phyloP scores from a whole-genome alignment of 2,329 filamentous ascomycete species.

The Colletotrichum eremochloae region DNA sequence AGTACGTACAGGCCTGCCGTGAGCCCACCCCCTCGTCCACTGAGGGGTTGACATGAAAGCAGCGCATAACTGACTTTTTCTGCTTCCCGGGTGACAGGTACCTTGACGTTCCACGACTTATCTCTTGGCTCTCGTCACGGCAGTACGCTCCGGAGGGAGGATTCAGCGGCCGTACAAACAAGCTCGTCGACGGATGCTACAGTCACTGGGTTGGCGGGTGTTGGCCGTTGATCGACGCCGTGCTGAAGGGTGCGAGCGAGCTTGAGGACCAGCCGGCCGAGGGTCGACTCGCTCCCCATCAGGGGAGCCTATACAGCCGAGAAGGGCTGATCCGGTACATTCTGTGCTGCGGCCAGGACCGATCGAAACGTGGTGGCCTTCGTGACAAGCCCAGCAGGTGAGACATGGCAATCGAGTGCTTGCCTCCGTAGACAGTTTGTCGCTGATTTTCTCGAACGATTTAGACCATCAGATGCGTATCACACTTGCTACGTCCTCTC shows the following conservation, averaged over 20 bases:
- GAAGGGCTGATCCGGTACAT: conserved; percentile 92
- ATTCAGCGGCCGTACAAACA: conserved; percentile 94
- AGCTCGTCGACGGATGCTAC: conserved; percentile 98
- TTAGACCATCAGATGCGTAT: conserved; percentile 84
- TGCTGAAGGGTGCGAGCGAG: conserved; percentile 67
- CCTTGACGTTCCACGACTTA: conserved; percentile 81
- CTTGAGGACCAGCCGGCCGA: conserved; percentile 46
- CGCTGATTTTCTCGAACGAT: conserved; percentile 20
- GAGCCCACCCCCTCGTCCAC: conserved; percentile 45
- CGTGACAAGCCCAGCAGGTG: conserved; percentile 94
- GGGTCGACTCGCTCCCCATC: conserved; percentile 44
- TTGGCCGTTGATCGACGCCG: conserved; percentile 91
- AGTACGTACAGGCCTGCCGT: conserved; percentile 62
- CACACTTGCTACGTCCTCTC: conserved; percentile 93
- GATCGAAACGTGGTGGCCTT: conserved; percentile 79
- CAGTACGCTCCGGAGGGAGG: conserved; percentile 94
- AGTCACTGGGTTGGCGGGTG: conserved; percentile 97
- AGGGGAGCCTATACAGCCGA: conserved; percentile 77
- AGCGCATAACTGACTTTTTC: conserved; percentile 47
- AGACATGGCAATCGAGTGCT: conserved; percentile 52
- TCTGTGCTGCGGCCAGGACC: conserved; percentile 86
- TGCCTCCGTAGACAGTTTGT: background rate
- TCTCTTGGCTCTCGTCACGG: conserved; percentile 89
- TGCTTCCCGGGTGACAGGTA: conserved; percentile 63
- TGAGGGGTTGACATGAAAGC: conserved; percentile 54